These are phyloP conservation scores for Juglanconis oblonga DNA, from an alignment of 2,329 filamentous ascomycete genomes.

Conservation along the genomic window DNA sequence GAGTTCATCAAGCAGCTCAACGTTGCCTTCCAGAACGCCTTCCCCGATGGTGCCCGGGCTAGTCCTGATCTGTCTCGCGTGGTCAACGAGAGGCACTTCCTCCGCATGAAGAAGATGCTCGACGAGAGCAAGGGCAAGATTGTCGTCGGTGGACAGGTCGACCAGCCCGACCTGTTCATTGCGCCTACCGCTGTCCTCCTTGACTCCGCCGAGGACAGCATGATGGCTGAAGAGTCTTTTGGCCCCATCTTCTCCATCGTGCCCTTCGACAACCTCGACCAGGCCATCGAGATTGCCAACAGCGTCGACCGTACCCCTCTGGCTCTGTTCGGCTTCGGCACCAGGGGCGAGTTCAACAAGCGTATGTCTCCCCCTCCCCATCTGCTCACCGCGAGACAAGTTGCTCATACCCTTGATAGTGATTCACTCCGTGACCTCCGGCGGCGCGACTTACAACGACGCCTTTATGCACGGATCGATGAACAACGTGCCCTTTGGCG, in stretches of 20 bases:
- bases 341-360: constrained; percentile 71
- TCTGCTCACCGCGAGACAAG: not conserved
- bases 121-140: constrained; percentile 81
- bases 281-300: constrained; percentile 81
- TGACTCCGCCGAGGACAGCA: constrained; percentile 68
- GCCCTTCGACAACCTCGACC: constrained; percentile 73
- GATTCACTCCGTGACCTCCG: constrained; percentile 61
- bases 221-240: constrained; percentile 84
- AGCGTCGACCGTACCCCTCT: constrained; percentile 79
- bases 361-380: constrained; percentile 43
- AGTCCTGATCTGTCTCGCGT: constrained; percentile 79
- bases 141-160: constrained; percentile 79
- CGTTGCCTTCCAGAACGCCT: constrained; percentile 70
- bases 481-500: constrained; percentile 74
- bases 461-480: constrained; percentile 51
- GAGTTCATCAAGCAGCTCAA: constrained; percentile 74
- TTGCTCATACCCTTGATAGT: constrained; percentile 39
- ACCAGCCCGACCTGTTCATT: constrained; percentile 78
- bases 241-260: constrained; percentile 88
- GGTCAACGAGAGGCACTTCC: constrained; percentile 75
- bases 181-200: constrained; percentile 92
- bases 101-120: constrained; percentile 86
- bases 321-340: constrained; percentile 81
- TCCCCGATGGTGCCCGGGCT: constrained; percentile 75
- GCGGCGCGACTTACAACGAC: constrained; percentile 65